Conservation (phyloP, 2,329 filamentous ascomycete species). For the Lachnellula subtilissima region DNA sequence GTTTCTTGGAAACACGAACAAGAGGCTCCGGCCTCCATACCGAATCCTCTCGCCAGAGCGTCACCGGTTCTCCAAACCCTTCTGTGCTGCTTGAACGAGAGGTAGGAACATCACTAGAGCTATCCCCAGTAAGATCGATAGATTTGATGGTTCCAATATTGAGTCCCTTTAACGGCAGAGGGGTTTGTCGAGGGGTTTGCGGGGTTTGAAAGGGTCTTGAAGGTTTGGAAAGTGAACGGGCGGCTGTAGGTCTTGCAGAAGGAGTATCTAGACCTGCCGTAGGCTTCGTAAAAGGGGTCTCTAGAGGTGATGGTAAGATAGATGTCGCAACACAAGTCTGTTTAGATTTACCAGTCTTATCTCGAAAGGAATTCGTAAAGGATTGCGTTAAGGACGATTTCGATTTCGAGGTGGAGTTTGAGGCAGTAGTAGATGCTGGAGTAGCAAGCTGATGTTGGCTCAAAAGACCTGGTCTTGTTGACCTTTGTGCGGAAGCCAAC, state of each 20-base stretch:
- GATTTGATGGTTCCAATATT: conserved; percentile 24
- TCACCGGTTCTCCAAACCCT: conserved; percentile 18
- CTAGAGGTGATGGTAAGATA: conserved; percentile 12
- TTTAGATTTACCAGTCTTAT: conserved; percentile 14
- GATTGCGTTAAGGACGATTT: conserved; percentile 18
- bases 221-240: conserved; percentile 11
- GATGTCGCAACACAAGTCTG: background rate
- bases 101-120: conserved; percentile 8
- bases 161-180: conserved; percentile 13
- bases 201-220: conserved; percentile 26
- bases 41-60: conserved; percentile 26
- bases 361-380: conserved; percentile 21
- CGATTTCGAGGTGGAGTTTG: conserved; percentile 7
- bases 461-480: conserved; percentile 23
- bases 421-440: conserved; percentile 27
- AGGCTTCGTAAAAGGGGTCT: conserved; percentile 20
- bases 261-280: conserved; percentile 21
- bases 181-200: conserved; percentile 31
- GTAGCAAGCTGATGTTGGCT: conserved; percentile 30
- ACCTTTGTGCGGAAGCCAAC: conserved; percentile 24
- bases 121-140: conserved; percentile 31
- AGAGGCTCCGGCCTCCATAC: conserved; percentile 28
- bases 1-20: conserved; percentile 24
- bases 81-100: conserved; percentile 24
- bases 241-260: conserved; percentile 12